Evolutionary conservation across 176 grass and related monocot genomes (phyloP), one percentile per base, ranked within the genome.

Genomic region (Phyllostachys edulis): DNA sequence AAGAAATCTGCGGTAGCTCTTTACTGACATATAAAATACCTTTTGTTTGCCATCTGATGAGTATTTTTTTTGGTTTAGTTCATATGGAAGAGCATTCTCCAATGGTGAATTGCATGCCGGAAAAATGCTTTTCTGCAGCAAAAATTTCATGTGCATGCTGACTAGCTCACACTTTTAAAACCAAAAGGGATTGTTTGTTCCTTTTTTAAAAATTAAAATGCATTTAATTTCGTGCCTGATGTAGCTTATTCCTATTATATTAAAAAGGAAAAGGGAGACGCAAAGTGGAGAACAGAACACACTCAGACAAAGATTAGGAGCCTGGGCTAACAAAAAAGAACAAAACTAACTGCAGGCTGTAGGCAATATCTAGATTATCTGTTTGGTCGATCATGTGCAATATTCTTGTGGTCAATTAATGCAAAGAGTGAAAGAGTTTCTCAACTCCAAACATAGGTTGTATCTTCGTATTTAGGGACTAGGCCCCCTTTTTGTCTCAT

Each of bases 1-100:
- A 94, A 88, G 89, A 47, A 67, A 37, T 74, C 39, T 79, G 3
- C 54, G 39, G 15, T 67, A 76, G 49, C 52, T 67, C n/a, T 82
- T 90, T 82, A 20, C 20, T 82, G 38, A 72, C 8, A 80, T 9
- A 40, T 15, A n/a, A 73, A 56, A 4, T 73, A 66, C 8, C 34
- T 34, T 14, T 10, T n/a, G 9, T 75, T 7, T 71, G 37, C 29
- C 23, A 56, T 86, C n/a, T 23, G 16, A 49, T 29, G 5, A 82
- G 47, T 65, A 71, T 77, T 73, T 65, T 77, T 77, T 73, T 79
- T 75, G 13, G 13, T 71, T 73, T 67, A 47, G 26, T 39, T 26
- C 20, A 67, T 65, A 78, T 55, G n/a, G 18, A 44, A 32, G 20
- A 56, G 55, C 66, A 55, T 21, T 75, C 24, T 40, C 29, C 65